Evolutionary conservation across 495 filamentous ascomycete species (phyloP), one percentile per base, ranked within the genome.

Genomic region (Clohesyomyces aquaticus): DNA sequence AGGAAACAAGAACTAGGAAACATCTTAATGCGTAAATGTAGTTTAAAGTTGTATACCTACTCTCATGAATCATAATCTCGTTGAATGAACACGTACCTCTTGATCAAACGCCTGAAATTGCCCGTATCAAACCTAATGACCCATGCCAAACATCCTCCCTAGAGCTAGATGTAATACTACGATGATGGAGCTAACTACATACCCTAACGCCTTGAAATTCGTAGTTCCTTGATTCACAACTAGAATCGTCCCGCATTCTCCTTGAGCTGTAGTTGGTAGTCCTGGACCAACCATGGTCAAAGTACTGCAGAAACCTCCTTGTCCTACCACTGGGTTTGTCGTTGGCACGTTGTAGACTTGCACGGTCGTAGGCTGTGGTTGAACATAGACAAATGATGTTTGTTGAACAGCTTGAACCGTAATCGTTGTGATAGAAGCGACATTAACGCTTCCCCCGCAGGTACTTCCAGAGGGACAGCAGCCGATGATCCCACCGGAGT

Each of bases 401-500:
- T 59, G 60, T 38, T 57, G 50, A 16, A 26, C 21, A 18, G 59
- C 53, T 21, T 59, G 41, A 2, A 69, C 65, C 9, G 69, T 69
- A 16, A 69, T 46, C 3, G 69, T 72, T 4, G 52, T 69, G 25
- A 67, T 48, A 10, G 61, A 48, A 0, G 61, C 63, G 23, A 56
- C 69, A 43, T 69, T 67, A 29, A 72, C 49, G 38, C 18, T 64
- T 28, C 72, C 75, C 42, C 51, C 51, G 57, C 74, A 77, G 25
- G 59, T 52, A 27, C 49, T 57, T 26, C 73, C 72, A n/a, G 42
- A 22, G 3, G 72, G 75, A 63, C 75, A 77, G 63, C 75, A 77
- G 52, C 71, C 75, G 29, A 76, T 71, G 26, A 69, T 14, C 27
- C 67, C 61, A 27, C 47, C 57, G 0, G 64, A 57, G 45, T 50